A percentile compares a stretch with the other conserved stretches of the same genome.
phyloP scores from a whole-genome alignment of 257 asterid genomes.

The Nicotiana knightiana region DNA sequence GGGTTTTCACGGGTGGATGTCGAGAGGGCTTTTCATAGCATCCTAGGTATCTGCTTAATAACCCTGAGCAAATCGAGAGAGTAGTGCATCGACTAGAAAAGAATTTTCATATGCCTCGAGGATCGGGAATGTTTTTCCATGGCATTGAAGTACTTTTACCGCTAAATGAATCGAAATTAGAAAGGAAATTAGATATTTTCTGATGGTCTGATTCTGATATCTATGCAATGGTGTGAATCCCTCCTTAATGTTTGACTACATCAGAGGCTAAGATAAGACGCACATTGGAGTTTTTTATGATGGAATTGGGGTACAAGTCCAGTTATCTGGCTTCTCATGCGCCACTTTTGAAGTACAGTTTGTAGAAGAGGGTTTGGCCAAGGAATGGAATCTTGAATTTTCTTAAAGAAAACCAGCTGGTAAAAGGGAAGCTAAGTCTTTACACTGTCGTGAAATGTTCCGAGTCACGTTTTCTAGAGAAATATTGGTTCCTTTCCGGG shows the following conservation, averaged over 20 bases:
- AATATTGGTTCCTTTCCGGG: constrained; percentile 16
- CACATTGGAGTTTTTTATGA: neutral
- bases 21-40: neutral
- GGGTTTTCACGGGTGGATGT: constrained; percentile 2
- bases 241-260: neutral
- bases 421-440: neutral
- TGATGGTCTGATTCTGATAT: constrained; percentile 14
- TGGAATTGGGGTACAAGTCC: neutral
- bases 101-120: constrained; percentile 13
- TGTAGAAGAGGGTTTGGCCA: neutral
- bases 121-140: constrained; percentile 6
- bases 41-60: neutral
- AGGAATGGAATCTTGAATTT: neutral
- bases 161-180: neutral
- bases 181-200: neutral
- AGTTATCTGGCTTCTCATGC: neutral
- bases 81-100: constrained; percentile 3
- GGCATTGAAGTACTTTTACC: neutral
- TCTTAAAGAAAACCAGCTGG: neutral
- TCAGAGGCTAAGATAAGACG: neutral
- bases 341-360: neutral
- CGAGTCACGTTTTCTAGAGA: neutral
- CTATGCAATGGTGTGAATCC: neutral
- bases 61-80: neutral
- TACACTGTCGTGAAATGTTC: neutral